Percentiles rank a stretch among this genome's conserved stretches.
phyloP scores from a whole-genome alignment of 2,329 filamentous ascomycete species.

The Westerdykella aurantiaca region DNA sequence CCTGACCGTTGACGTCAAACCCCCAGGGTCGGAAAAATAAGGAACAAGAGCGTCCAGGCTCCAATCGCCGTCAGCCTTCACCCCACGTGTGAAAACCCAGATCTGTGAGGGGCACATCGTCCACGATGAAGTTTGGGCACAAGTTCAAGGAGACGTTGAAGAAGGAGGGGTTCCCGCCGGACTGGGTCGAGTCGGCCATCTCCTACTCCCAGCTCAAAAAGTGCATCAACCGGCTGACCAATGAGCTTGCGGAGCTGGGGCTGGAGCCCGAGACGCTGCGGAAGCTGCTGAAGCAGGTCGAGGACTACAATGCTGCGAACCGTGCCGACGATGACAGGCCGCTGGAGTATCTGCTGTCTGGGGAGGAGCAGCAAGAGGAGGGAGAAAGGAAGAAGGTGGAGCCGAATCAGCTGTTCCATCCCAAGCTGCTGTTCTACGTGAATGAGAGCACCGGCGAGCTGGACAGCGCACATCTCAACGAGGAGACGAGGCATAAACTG shows the following conservation, averaged over 20 bases:
- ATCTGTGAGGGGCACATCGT: conserved; percentile 1
- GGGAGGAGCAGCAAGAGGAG: conserved; percentile 4
- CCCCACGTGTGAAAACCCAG: conserved; percentile 26
- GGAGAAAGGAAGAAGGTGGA: conserved; percentile 6
- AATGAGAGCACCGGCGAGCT: conserved; percentile 61
- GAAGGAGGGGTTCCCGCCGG: conserved; percentile 67
- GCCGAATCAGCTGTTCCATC: conserved; percentile 46
- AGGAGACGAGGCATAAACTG: conserved; percentile 59
- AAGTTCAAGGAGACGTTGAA: conserved; percentile 66
- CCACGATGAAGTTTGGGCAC: conserved; percentile 77
- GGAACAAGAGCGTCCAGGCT: neutral
- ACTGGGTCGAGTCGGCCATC: conserved; percentile 68
- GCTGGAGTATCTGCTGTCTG: conserved; percentile 35
- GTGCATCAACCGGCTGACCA: conserved; percentile 73
- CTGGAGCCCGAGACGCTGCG: conserved; percentile 66
- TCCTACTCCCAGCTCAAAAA: conserved; percentile 84
- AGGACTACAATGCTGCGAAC: conserved; percentile 29
- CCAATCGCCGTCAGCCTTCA: conserved; percentile 9
- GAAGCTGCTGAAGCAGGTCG: conserved; percentile 51
- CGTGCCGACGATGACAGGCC: conserved; percentile 25
- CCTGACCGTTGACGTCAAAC: no score
- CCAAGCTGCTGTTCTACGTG: conserved; percentile 65
- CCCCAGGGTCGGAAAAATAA: no score
- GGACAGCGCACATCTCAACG: conserved; percentile 62
- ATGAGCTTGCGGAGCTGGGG: conserved; percentile 64